Conservation (phyloP, 2,329 filamentous ascomycete genomes). For the Pezicula neosporulosa region DNA sequence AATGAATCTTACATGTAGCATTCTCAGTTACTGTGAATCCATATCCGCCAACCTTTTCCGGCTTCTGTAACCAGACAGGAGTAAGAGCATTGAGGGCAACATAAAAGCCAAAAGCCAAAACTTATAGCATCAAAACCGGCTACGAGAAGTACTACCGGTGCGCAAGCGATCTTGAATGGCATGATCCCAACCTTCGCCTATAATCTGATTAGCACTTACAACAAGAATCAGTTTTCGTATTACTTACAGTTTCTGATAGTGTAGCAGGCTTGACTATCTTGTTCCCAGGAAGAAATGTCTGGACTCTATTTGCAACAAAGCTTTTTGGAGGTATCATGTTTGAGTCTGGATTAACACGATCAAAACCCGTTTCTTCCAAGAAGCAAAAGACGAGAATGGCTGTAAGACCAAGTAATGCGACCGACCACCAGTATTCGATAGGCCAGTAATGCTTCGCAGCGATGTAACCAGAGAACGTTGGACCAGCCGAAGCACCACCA, state of each 20-base stretch:
- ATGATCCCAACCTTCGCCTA: constrained; percentile 5
- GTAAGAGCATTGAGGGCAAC: constrained; percentile 7
- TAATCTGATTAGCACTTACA: not conserved
- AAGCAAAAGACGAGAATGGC: constrained; percentile 1
- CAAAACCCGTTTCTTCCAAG: constrained; percentile 3
- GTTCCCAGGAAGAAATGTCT: not conserved
- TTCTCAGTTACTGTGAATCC: constrained; percentile 35
- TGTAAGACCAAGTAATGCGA: not conserved
- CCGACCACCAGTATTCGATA: constrained; percentile 35
- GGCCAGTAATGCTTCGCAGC: constrained; percentile 27
- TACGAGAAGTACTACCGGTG: constrained; percentile 34
- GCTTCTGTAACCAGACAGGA: constrained; percentile 31
- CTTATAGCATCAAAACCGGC: constrained; percentile 25
- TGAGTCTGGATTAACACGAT: not conserved
- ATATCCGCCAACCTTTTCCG: constrained; percentile 33
- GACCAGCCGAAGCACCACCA: constrained; percentile 29
- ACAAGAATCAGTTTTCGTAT: not conserved
- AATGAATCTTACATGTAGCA: constrained; percentile 17
- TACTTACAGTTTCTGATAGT: not conserved
- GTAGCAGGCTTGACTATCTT: not conserved
- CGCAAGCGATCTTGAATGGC: constrained; percentile 22
- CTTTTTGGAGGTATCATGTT: not conserved
- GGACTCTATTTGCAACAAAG: not conserved
- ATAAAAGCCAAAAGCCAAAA: constrained; percentile 13
- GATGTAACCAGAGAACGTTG: constrained; percentile 35